These are phyloP conservation scores for Debaryomyces maramus DNA, from an alignment of 805 yeast genomes.

Conservation along the genomic window DNA sequence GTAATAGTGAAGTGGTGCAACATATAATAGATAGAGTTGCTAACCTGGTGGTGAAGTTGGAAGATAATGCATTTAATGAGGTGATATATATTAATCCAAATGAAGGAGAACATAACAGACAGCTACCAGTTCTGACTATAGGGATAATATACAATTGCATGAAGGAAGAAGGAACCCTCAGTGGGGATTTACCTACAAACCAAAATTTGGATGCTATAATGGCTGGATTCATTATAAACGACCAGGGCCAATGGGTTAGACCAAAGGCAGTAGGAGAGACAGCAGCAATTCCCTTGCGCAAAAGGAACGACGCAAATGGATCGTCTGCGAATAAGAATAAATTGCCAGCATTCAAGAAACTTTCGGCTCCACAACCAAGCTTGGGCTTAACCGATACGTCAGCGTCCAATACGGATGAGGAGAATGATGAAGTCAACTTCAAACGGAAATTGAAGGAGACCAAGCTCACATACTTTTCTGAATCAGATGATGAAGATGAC, in stretches of 20 bases:
- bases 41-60: constrained; percentile 42
- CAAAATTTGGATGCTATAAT: constrained; percentile 62
- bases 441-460: constrained; percentile 45
- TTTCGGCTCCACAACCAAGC: constrained; percentile 10
- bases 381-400: constrained; percentile 46
- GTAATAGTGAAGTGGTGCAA: constrained; percentile 40
- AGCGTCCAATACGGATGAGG: constrained; percentile 38
- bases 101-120: constrained; percentile 35
- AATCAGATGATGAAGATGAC: constrained; percentile 50
- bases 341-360: constrained; percentile 15
- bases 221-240: constrained; percentile 58
- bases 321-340: constrained; percentile 16
- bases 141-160: constrained; percentile 40
- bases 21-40: constrained; percentile 61
- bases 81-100: constrained; percentile 60
- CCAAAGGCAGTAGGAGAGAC: constrained; percentile 38
- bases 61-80: constrained; percentile 37
- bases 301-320: constrained; percentile 16
- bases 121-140: constrained; percentile 48
- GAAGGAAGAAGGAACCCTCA: constrained; percentile 44
- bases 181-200: constrained; percentile 54
- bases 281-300: constrained; percentile 32
- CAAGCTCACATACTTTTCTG: constrained; percentile 57
- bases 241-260: constrained; percentile 52
- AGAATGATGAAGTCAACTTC: constrained; percentile 41